Evolutionary conservation across 495 filamentous ascomycete genomes (phyloP).

Genomic region (Parathielavia hyrcaniae): DNA sequence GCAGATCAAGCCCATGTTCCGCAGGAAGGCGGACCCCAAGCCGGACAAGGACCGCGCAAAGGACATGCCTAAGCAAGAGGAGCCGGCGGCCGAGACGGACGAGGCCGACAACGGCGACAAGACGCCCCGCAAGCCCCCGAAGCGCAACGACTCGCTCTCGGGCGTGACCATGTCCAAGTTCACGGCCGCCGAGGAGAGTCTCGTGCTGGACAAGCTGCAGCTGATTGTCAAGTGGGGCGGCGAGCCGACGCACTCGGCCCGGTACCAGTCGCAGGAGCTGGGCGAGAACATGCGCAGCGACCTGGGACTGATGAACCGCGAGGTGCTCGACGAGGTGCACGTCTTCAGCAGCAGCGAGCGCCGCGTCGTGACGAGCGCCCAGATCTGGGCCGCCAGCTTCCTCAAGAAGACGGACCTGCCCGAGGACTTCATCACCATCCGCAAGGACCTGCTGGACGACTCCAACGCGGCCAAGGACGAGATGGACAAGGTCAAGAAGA

Average conservation of each 20-base stretch:
- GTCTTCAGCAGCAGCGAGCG: conserved; percentile 93
- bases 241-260: conserved; percentile 92
- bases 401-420: conserved; percentile 79
- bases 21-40: conserved; percentile 58
- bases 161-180: conserved; percentile 83
- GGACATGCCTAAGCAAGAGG: conserved; percentile 10
- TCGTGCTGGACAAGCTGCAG: conserved; percentile 90
- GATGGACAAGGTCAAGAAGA: conserved; percentile 99
- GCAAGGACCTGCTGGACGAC: conserved; percentile 93
- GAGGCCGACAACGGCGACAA: conserved; percentile 16
- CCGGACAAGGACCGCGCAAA: conserved; percentile 36
- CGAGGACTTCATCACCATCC: conserved; percentile 73
- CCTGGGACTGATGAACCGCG: conserved; percentile 84
- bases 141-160: conserved; percentile 72
- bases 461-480: conserved; percentile 99
- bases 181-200: conserved; percentile 79
- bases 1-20: conserved; percentile 98
- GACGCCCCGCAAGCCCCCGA: conserved; percentile 39
- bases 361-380: conserved; percentile 87
- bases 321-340: conserved; percentile 80
- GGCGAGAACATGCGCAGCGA: conserved; percentile 95
- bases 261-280: conserved; percentile 91
- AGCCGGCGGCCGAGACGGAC: conserved; percentile 3
- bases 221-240: conserved; percentile 99
- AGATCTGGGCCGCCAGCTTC: conserved; percentile 93